A percentile compares a stretch with the other conserved stretches of the same genome.
Evolutionary conservation across 345 rosid genomes (phyloP).

Genomic region (Citrus australasica): DNA sequence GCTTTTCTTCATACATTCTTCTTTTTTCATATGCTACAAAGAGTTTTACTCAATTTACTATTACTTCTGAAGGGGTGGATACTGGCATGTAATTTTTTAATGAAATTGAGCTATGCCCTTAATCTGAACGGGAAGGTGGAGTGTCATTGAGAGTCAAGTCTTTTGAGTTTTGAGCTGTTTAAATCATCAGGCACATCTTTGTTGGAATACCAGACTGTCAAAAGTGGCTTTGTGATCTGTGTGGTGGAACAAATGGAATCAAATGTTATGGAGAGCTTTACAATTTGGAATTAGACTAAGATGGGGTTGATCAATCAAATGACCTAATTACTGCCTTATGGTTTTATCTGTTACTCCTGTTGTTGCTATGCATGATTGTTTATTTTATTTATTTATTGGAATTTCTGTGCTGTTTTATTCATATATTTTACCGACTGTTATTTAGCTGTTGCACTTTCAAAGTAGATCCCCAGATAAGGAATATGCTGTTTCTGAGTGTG

Average conservation of each 20-base stretch:
- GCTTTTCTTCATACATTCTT: conserved; percentile 4
- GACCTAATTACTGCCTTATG: neutral
- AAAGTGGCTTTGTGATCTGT: neutral
- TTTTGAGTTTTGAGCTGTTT: neutral
- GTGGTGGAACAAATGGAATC: neutral
- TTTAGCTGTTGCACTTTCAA: neutral
- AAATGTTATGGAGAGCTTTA: neutral
- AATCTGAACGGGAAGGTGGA: neutral
- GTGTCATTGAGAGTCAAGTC: neutral
- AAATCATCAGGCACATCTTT: neutral
- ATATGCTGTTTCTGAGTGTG: neutral
- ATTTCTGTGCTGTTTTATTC: neutral
- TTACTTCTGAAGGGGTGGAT: neutral
- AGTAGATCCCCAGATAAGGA: neutral
- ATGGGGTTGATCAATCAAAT: neutral
- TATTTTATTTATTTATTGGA: neutral
- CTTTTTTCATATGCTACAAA: neutral
- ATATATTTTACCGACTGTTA: neutral
- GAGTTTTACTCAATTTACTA: neutral
- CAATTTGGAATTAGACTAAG: neutral
- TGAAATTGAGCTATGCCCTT: neutral
- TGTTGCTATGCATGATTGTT: neutral
- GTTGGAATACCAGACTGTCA: neutral
- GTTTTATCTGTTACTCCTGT: neutral
- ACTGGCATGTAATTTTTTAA: neutral